A percentile compares a stretch with the other conserved stretches of the same genome.
Evolutionary conservation across 148 eudicot species (phyloP).

Genomic region (Rhododendron simsii): DNA sequence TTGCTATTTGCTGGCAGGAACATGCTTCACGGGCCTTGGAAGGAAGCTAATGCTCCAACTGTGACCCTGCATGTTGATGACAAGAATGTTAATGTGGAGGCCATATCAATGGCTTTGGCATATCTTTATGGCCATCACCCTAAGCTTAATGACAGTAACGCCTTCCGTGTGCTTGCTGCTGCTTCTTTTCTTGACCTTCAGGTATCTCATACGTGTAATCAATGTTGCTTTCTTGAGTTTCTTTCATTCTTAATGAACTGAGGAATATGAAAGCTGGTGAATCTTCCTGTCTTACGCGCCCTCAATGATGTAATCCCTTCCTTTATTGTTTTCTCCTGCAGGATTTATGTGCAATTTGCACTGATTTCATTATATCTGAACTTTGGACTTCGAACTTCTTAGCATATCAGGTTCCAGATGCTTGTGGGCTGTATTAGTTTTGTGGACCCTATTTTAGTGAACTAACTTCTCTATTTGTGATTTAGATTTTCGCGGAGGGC

Average conservation of each 20-base stretch:
- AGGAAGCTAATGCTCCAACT: slow-evolving; percentile 88
- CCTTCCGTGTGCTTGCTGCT: slow-evolving; percentile 96
- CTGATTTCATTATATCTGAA: slow-evolving; percentile 92
- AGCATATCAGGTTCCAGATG: slow-evolving; percentile 71
- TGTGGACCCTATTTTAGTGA: not conserved
- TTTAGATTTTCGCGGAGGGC: slow-evolving; percentile 86
- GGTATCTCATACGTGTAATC: slow-evolving; percentile 36
- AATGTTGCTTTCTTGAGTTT: not conserved
- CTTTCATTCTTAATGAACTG: not conserved
- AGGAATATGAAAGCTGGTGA: not conserved
- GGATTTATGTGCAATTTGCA: slow-evolving; percentile 95
- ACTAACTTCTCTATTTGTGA: slow-evolving; percentile 1
- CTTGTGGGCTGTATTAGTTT: slow-evolving; percentile 14
- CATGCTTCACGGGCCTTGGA: slow-evolving; percentile 99
- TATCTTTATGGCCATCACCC: slow-evolving; percentile 97
- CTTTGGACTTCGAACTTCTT: slow-evolving; percentile 98
- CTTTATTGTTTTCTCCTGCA: slow-evolving; percentile 29
- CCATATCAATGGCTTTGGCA: slow-evolving; percentile 83
- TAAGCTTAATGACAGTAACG: slow-evolving; percentile 85
- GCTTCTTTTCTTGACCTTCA: slow-evolving; percentile 99
- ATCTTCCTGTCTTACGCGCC: not conserved
- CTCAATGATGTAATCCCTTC: not conserved
- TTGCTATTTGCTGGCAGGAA: slow-evolving; percentile 45
- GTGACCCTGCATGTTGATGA: slow-evolving; percentile 90
- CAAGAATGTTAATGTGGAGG: slow-evolving; percentile 80